phyloP scores from a whole-genome alignment of 345 rosid species.

The Pistacia vera region DNA sequence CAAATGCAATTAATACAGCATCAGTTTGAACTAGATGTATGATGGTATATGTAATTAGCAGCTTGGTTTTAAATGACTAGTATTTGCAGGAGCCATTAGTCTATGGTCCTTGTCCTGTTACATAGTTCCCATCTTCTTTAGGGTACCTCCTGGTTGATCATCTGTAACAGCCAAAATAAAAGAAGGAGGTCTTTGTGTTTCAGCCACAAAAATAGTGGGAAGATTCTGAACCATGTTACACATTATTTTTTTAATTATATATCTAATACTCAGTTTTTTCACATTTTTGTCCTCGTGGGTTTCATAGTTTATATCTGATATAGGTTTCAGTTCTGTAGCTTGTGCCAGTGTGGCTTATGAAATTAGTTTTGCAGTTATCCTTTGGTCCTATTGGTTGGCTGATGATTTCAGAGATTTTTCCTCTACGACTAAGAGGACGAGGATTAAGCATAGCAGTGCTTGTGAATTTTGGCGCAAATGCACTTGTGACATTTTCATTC shows the following conservation, averaged over 20 bases:
- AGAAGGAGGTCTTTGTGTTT: neutral
- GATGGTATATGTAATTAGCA: neutral
- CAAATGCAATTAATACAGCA: neutral
- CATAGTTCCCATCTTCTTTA: neutral
- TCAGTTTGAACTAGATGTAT: neutral
- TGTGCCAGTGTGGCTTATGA: constrained; percentile 8
- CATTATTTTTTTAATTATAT: neutral
- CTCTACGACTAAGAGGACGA: constrained; percentile 81
- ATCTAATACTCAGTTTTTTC: neutral
- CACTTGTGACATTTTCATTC: constrained; percentile 86
- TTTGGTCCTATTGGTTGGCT: constrained; percentile 99
- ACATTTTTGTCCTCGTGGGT: neutral
- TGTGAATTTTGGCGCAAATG: constrained; percentile 92
- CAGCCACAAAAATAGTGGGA: neutral
- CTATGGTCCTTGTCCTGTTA: neutral
- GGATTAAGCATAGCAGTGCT: constrained; percentile 92
- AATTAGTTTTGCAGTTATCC: constrained; percentile 64
- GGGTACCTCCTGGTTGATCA: constrained; percentile 7
- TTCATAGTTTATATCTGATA: constrained; percentile 8
- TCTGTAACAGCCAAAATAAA: neutral
- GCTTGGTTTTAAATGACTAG: neutral
- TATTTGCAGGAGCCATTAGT: neutral
- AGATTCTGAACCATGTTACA: neutral
- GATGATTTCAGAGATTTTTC: constrained; percentile 93
- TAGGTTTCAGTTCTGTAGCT: neutral